phyloP scores from a whole-genome alignment of 2,329 filamentous ascomycete species.

The Ophiostoma triangulosporum region DNA sequence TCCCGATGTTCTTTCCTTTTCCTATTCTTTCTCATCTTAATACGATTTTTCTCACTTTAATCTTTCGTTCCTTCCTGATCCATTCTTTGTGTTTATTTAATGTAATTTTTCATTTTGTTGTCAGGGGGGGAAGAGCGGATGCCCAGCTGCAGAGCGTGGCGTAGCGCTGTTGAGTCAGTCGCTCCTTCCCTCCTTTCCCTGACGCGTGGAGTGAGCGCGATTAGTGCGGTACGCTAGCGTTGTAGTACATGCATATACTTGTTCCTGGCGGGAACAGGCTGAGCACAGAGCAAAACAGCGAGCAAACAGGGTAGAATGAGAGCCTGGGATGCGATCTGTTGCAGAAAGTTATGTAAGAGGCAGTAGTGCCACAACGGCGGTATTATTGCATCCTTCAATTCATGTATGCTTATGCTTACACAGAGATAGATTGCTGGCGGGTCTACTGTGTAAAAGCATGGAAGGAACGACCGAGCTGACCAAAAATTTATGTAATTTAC shows the following conservation, averaged over 20 bases:
- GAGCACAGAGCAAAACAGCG: too few species aligned
- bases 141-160: not conserved
- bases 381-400: too few species aligned
- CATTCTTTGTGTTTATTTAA: not conserved
- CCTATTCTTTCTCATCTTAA: not conserved
- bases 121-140: slow-evolving; percentile 10
- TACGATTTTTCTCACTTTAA: not conserved
- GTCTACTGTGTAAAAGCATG: slow-evolving; percentile 4
- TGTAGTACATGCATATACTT: not conserved
- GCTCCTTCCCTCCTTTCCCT: not conserved
- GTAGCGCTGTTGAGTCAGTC: slow-evolving; percentile 1
- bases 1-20: not conserved
- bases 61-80: slow-evolving; percentile 8
- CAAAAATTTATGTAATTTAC: too few species aligned
- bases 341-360: not conserved
- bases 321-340: slow-evolving; percentile 7
- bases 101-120: slow-evolving; percentile 8
- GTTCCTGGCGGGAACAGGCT: not conserved
- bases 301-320: not conserved
- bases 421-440: not conserved
- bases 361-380: too few species aligned
- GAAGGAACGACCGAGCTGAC: not conserved
- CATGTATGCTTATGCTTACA: too few species aligned
- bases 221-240: slow-evolving; percentile 4
- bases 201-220: slow-evolving; percentile 5